These are phyloP conservation scores for Claviceps sorghi DNA, from an alignment of 2,329 filamentous ascomycete species.

Conservation along the genomic window DNA sequence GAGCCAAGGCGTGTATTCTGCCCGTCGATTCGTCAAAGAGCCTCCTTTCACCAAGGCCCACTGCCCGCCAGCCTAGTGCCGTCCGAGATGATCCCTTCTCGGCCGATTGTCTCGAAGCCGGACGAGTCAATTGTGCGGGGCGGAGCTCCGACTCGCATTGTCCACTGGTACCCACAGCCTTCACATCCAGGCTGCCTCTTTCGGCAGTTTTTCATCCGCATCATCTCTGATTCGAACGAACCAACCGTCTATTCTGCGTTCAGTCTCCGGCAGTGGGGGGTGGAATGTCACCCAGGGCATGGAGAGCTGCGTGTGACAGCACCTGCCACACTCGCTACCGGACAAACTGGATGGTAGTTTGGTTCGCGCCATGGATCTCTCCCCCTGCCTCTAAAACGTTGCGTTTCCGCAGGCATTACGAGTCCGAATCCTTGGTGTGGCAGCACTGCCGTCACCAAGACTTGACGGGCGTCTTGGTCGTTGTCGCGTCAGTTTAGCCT, in stretches of 20 bases:
- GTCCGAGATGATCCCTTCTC: background rate
- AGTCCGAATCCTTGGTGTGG: background rate
- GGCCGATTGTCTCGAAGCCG: background rate
- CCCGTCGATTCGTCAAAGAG: background rate
- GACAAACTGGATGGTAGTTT: background rate
- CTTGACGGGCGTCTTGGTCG: background rate
- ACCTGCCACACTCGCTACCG: background rate
- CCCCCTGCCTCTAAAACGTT: background rate
- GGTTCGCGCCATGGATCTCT: conserved; percentile 1
- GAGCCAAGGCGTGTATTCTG: background rate
- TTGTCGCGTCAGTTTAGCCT: background rate
- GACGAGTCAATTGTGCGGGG: background rate
- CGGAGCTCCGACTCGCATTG: background rate
- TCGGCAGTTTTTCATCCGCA: background rate
- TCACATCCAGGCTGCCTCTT: background rate
- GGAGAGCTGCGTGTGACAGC: background rate
- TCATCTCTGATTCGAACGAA: background rate
- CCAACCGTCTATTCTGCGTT: background rate
- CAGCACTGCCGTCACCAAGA: background rate
- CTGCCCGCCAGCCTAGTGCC: background rate
- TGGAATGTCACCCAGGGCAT: background rate
- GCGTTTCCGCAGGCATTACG: background rate
- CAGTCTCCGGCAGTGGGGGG: background rate
- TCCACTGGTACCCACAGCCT: background rate
- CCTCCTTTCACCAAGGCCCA: background rate